Evolutionary conservation across 805 yeast genomes (phyloP), one percentile per base, ranked within the genome.

Genomic region (Debaryomyces maramus): DNA sequence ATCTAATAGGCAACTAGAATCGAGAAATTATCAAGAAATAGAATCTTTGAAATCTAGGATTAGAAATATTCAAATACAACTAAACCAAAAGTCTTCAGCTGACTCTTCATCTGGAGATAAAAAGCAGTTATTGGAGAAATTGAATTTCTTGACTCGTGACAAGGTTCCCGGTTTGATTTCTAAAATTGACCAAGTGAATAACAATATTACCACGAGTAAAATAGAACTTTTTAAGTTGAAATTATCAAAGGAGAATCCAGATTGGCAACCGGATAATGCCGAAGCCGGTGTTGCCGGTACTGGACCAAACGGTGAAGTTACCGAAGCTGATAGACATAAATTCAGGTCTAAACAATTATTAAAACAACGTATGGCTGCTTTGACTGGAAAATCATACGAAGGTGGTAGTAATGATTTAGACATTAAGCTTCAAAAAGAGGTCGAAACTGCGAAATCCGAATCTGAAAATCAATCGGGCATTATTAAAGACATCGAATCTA

Each of bases 291-390:
- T 84, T 35, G 70, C 73, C 19, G 97, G 97, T 4, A 78, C 93
- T 5, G 98, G 97, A 6, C 84, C 88, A 34, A 80, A 84, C 53
- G 97, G 97, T 21, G 80, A 80, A 44, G 77, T 88, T 6, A 90
- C 97, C 3, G 97, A 87, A 18, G 64, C 80, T 10, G 97, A 90
- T 57, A 77, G 85, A 44, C 77, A 85, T 47, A 85, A 85, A 52
- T 93, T 91, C 28, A 83, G 77, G 50, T 82, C 87, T 30, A 84
- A 85, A 55, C 95, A 91, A 29, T 65, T 81, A 41, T 70, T 93
- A 51, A 81, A 82, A 47, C 86, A 90, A 36, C 77, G 96, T 50
- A 89, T 91, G 95, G 95, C 96, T 20, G 88, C 91, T 3, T 75
- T 91, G 53, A 90, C 97, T 0, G 97, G 97, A 5, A 84, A 81